Conservation (phyloP, 352 stramenopile species). For the Phytophthora melonis region DNA sequence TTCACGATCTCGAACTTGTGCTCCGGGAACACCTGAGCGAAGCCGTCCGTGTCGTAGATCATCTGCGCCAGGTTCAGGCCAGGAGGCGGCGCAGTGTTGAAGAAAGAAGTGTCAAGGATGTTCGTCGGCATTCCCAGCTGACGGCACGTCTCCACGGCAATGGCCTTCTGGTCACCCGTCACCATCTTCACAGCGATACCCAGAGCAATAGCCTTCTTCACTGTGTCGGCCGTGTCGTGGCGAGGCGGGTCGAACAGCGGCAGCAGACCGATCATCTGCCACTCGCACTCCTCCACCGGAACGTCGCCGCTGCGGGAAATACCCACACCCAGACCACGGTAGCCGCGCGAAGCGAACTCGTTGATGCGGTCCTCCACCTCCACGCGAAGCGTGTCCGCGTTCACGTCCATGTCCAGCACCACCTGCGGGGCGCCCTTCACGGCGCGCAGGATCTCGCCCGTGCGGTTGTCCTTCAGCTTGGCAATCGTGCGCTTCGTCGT, state of each 20-base stretch:
- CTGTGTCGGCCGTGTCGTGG: conserved; percentile 93
- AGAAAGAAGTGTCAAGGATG: conserved; percentile 85
- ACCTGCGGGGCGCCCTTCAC: conserved; percentile 94
- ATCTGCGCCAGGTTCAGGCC: conserved; percentile 78
- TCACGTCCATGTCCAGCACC: conserved; percentile 85
- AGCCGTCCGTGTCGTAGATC: conserved; percentile 94
- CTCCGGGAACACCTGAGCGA: conserved; percentile 93
- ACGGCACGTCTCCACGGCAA: conserved; percentile 93
- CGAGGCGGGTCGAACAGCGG: conserved; percentile 95
- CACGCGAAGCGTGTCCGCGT: conserved; percentile 61
- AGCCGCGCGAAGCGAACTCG: conserved; percentile 75
- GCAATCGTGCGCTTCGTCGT: conserved; percentile 93
- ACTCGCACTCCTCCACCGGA: conserved; percentile 83
- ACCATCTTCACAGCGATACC: conserved; percentile 97
- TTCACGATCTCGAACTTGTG: conserved; percentile 95
- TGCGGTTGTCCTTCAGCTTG: conserved; percentile 85
- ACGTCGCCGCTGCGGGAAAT: conserved; percentile 69
- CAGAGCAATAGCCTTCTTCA: conserved; percentile 90
- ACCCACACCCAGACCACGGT: conserved; percentile 73
- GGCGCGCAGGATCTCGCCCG: conserved; percentile 88
- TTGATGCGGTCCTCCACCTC: conserved; percentile 87
- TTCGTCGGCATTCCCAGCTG: conserved; percentile 91
- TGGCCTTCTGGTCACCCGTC: conserved; percentile 94
- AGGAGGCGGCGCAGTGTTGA: conserved; percentile 74
- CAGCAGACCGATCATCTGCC: conserved; percentile 93